Evolutionary conservation across 208 protist species (phyloP).

Genomic region (Acanthamoeba healyi): DNA sequence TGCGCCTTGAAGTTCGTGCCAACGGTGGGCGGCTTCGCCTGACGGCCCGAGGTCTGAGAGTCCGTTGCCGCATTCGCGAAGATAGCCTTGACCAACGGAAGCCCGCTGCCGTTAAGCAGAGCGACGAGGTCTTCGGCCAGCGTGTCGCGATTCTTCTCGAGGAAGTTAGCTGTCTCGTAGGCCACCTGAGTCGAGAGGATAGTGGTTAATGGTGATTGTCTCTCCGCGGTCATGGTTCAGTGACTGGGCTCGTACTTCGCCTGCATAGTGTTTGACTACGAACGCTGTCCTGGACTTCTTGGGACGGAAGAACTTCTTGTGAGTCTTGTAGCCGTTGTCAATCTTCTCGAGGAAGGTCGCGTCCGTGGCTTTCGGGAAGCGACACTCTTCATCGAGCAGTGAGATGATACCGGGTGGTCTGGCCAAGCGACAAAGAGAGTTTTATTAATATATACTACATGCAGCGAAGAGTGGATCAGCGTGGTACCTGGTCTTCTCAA

Average conservation of each 20-base stretch:
- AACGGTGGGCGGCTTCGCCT: conserved; percentile 20
- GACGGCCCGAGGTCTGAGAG: background rate
- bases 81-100: background rate
- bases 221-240: no score
- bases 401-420: conserved; percentile 85
- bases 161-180: conserved; percentile 88
- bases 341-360: conserved; percentile 83
- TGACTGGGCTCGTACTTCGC: no score
- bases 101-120: background rate
- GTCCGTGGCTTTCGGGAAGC: conserved; percentile 86
- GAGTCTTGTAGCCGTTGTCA: conserved; percentile 78
- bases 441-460: no score
- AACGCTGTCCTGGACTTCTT: conserved; percentile 80
- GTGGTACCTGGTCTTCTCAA: conserved; percentile 80
- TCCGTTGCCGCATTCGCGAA: background rate
- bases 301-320: conserved; percentile 71
- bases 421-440: no score
- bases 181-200: conserved; percentile 83
- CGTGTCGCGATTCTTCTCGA: conserved; percentile 90
- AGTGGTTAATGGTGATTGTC: no score
- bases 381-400: conserved; percentile 88
- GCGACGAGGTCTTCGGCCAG: conserved; percentile 82
- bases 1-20: conserved; percentile 76
- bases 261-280: conserved; percentile 89
- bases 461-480: background rate